Percentiles rank a stretch among this genome's conserved stretches.
phyloP scores from a whole-genome alignment of 306 rosid species.

The Glycine soja region DNA sequence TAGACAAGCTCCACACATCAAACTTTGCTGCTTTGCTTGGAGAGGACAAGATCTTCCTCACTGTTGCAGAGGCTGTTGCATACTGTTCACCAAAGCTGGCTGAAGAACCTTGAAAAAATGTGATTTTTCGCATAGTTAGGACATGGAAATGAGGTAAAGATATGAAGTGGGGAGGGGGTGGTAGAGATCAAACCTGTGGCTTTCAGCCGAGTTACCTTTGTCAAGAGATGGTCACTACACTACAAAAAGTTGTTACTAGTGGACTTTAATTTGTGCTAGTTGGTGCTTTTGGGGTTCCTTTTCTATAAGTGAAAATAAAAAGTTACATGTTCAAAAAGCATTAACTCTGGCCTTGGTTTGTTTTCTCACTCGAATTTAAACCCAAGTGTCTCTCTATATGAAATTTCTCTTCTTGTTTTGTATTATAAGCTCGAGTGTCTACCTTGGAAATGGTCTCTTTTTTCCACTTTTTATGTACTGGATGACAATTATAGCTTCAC shows the following conservation, averaged over 20 bases:
- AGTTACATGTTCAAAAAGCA: background rate
- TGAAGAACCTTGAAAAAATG: slow-evolving; percentile 64
- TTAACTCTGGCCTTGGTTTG: background rate
- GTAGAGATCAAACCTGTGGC: background rate
- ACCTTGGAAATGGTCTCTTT: background rate
- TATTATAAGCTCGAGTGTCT: background rate
- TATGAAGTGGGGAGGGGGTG: background rate
- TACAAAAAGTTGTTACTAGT: slow-evolving; percentile 17
- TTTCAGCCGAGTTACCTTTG: slow-evolving; percentile 9
- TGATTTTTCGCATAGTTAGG: background rate
- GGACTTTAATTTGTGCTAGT: slow-evolving; percentile 24
- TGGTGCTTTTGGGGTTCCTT: slow-evolving; percentile 40
- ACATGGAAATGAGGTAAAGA: slow-evolving; percentile 33
- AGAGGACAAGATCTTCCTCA: slow-evolving; percentile 84
- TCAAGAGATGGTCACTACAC: slow-evolving; percentile 31
- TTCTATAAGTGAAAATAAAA: slow-evolving; percentile 8
- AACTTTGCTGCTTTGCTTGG: slow-evolving; percentile 70
- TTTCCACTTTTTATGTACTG: background rate
- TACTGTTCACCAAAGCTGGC: slow-evolving; percentile 70
- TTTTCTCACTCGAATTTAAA: background rate
- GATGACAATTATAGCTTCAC: background rate
- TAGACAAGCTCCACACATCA: slow-evolving; percentile 81
- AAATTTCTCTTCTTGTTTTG: background rate
- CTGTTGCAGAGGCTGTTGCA: slow-evolving; percentile 89
- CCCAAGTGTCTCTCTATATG: background rate